Evolutionary conservation across 2,329 filamentous ascomycete species (phyloP).

Genomic region (Exophiala sp.): DNA sequence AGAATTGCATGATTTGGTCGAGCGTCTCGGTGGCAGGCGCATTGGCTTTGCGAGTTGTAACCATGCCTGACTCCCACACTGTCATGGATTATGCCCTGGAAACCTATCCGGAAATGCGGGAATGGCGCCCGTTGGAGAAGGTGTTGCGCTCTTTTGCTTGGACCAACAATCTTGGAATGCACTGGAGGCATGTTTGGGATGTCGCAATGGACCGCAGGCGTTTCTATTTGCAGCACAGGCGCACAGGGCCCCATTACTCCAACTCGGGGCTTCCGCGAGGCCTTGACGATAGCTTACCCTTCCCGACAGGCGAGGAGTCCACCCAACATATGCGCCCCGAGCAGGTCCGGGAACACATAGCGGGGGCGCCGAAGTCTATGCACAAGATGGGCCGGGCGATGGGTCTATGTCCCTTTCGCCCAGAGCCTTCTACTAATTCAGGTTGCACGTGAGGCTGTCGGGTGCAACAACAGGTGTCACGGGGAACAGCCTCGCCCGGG

Average conservation of each 20-base stretch:
- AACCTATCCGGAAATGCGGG: constrained; percentile 13
- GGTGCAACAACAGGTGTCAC: neutral
- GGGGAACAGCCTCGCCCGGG: no score
- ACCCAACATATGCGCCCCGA: neutral
- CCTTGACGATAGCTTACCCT: neutral
- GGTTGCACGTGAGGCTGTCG: neutral
- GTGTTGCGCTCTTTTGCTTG: constrained; percentile 22
- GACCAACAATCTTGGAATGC: constrained; percentile 15
- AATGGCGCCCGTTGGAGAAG: constrained; percentile 18
- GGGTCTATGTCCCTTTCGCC: constrained; percentile 13
- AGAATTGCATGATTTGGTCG: constrained; percentile 19
- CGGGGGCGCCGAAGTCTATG: constrained; percentile 9
- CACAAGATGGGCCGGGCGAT: constrained; percentile 10
- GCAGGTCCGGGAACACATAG: neutral
- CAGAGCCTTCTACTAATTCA: neutral
- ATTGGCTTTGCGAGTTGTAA: constrained; percentile 17
- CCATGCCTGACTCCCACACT: constrained; percentile 19
- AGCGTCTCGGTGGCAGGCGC: constrained; percentile 22
- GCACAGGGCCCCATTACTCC: neutral
- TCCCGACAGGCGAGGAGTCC: neutral
- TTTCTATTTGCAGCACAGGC: constrained; percentile 8
- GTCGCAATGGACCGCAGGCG: constrained; percentile 14
- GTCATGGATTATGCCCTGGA: constrained; percentile 21
- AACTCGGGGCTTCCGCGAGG: neutral
- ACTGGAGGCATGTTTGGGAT: constrained; percentile 22